Evolutionary conservation across 176 grass and related monocot species (phyloP).

Genomic region (Urochloa ruziziensis): DNA sequence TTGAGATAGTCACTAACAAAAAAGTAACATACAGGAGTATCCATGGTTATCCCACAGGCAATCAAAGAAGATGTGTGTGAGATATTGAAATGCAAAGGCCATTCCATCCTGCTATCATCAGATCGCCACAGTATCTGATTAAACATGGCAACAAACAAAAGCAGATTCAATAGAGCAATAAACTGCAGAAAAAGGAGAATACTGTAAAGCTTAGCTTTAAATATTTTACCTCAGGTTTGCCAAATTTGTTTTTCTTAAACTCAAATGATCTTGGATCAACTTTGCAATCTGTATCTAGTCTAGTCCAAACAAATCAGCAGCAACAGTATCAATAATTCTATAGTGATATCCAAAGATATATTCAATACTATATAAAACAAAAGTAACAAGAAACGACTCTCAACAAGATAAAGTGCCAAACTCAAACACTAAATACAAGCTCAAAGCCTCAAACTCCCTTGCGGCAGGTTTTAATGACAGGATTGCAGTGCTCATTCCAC

Average conservation of each 20-base stretch:
- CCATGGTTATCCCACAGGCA: constrained; percentile 74
- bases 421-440: background rate
- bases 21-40: constrained; percentile 56
- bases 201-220: background rate
- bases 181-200: background rate
- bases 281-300: constrained; percentile 73
- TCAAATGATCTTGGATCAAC: constrained; percentile 76
- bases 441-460: constrained; percentile 1
- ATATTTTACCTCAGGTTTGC: constrained; percentile 86
- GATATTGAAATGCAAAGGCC: constrained; percentile 89
- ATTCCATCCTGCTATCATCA: constrained; percentile 33
- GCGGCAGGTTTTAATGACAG: background rate
- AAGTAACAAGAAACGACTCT: background rate
- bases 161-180: background rate
- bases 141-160: constrained; percentile 41
- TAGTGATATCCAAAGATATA: constrained; percentile 18
- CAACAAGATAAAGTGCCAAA: constrained; percentile 2
- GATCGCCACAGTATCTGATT: constrained; percentile 60
- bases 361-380: background rate
- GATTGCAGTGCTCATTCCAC: background rate
- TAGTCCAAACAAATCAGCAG: constrained; percentile 64
- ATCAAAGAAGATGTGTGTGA: constrained; percentile 91
- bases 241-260: constrained; percentile 88
- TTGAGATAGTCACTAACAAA: background rate
- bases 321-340: constrained; percentile 30